Percentiles rank a stretch among this genome's conserved stretches.
These are phyloP conservation scores for Coemansia sp. DNA, from an alignment of 192 early-diverging fungal species.

Conservation along the genomic window DNA sequence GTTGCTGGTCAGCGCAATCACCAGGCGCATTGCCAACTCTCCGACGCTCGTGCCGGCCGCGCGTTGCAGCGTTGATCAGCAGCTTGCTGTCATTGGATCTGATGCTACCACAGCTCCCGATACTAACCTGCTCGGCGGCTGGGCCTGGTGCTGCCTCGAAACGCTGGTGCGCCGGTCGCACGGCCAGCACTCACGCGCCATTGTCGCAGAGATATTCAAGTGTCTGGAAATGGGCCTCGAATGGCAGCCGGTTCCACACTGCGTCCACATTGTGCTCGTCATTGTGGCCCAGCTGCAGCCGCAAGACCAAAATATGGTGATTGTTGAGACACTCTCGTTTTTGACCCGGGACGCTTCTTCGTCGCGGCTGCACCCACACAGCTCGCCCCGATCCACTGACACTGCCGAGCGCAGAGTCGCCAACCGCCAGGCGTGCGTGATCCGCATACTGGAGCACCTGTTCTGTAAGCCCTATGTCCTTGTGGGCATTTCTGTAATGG, in stretches of 20 bases:
- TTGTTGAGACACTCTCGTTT: slow-evolving; percentile 43
- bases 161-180: slow-evolving; percentile 40
- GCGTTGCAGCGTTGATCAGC: slow-evolving; percentile 10
- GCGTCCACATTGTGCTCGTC: slow-evolving; percentile 26
- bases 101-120: not conserved
- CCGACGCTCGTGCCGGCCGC: slow-evolving; percentile 1
- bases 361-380: slow-evolving; percentile 15
- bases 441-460: slow-evolving; percentile 42
- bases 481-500: slow-evolving; percentile 55
- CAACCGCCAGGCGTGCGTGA: slow-evolving; percentile 32
- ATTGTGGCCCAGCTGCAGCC: slow-evolving; percentile 40
- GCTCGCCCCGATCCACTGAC: not conserved
- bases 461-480: slow-evolving; percentile 51
- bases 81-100: not conserved
- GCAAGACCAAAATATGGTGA: slow-evolving; percentile 54
- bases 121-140: slow-evolving; percentile 16
- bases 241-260: slow-evolving; percentile 33
- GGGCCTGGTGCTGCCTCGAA: slow-evolving; percentile 41
- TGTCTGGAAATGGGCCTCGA: slow-evolving; percentile 29
- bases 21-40: slow-evolving; percentile 22
- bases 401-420: slow-evolving; percentile 2
- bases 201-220: slow-evolving; percentile 49
- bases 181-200: slow-evolving; percentile 46
- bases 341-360: slow-evolving; percentile 34
- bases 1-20: slow-evolving; percentile 60